These are phyloP conservation scores for Ambrosia trifida DNA, from an alignment of 129 eudicot species.

Conservation along the genomic window DNA sequence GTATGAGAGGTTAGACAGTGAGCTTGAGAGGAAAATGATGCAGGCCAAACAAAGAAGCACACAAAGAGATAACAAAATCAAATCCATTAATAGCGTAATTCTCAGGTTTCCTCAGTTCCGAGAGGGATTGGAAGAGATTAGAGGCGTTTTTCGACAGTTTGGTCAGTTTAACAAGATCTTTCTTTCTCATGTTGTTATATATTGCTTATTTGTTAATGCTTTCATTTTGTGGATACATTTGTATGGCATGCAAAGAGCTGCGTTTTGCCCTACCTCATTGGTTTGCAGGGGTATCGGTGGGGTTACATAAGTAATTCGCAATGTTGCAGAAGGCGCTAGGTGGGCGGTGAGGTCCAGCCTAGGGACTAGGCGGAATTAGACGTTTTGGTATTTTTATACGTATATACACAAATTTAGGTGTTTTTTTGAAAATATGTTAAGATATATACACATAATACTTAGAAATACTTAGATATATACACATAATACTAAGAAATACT, in stretches of 20 bases:
- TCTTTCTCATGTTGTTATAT: neutral
- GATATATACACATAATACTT: too few species aligned
- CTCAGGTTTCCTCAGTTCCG: conserved; percentile 65
- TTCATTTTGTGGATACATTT: neutral
- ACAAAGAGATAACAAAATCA: conserved; percentile 39
- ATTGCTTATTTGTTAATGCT: neutral
- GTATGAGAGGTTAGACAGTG: conserved; percentile 53
- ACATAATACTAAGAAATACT: too few species aligned
- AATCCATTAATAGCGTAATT: conserved; percentile 59
- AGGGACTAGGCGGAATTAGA: too few species aligned
- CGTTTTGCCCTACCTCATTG: neutral
- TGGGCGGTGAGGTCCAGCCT: too few species aligned
- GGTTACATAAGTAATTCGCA: too few species aligned
- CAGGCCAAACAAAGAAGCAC: conserved; percentile 46
- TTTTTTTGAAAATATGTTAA: too few species aligned
- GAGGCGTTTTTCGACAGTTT: conserved; percentile 54
- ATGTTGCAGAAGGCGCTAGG: too few species aligned
- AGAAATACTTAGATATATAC: too few species aligned
- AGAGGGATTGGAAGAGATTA: conserved; percentile 55
- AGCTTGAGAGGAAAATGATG: conserved; percentile 57
- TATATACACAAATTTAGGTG: too few species aligned
- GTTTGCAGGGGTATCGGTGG: neutral
- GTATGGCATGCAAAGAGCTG: neutral
- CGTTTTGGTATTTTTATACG: too few species aligned
- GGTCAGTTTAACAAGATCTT: conserved; percentile 47